Evolutionary conservation across 2,329 filamentous ascomycete species (phyloP).

Genomic region (Trichoderma koningii): DNA sequence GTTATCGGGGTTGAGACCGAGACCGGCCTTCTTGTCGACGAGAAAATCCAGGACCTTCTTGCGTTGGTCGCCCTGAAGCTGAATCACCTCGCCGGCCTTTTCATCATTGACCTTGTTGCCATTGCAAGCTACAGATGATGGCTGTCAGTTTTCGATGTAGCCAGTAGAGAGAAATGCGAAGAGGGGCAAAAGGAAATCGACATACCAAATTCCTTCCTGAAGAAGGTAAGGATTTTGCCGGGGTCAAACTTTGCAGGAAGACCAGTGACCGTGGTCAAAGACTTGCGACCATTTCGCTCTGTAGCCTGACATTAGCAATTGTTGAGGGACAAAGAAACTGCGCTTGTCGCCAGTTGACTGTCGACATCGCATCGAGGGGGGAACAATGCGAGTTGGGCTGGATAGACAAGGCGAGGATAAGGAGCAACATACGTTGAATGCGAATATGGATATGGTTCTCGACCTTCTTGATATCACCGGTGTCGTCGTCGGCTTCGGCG

Average conservation of each 20-base stretch:
- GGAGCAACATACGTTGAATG: conserved; percentile 79
- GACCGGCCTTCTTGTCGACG: conserved; percentile 90
- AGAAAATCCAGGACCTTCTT: conserved; percentile 98
- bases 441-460: conserved; percentile 99
- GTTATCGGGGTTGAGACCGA: conserved; percentile 92
- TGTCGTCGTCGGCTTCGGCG: conserved; percentile 99
- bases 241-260: conserved; percentile 98
- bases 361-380: conserved; percentile 19
- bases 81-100: conserved; percentile 99
- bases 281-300: conserved; percentile 99
- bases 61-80: conserved; percentile 98
- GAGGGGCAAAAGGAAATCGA: conserved; percentile 11
- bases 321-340: neutral
- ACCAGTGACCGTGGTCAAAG: conserved; percentile 98
- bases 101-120: conserved; percentile 95
- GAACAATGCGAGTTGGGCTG: conserved; percentile 15
- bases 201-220: conserved; percentile 98
- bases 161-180: neutral
- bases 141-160: neutral
- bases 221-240: conserved; percentile 99
- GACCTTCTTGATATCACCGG: conserved; percentile 90
- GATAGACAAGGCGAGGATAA: conserved; percentile 34
- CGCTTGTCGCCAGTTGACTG: neutral
- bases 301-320: conserved; percentile 45
- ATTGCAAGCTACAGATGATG: conserved; percentile 74